phyloP scores from a whole-genome alignment of 2,329 filamentous ascomycete genomes.

The Sclerotinia sclerotiorum region DNA sequence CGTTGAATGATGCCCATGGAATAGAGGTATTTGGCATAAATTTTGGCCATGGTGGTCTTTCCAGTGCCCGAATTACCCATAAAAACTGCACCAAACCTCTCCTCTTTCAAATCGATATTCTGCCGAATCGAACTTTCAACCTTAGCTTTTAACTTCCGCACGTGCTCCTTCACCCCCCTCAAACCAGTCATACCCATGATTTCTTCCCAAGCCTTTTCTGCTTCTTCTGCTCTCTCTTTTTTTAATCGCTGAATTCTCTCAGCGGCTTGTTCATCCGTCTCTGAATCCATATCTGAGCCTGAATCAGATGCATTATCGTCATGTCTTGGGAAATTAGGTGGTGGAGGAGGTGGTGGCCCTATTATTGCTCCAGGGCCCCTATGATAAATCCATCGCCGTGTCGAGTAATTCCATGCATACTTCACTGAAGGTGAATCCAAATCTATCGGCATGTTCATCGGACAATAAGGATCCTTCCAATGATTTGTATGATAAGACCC shows the following conservation, averaged over 20 bases:
- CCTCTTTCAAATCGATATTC: conserved; percentile 45
- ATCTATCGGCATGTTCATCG: neutral
- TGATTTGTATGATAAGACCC: neutral
- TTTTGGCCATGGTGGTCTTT: conserved; percentile 67
- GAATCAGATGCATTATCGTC: conserved; percentile 7
- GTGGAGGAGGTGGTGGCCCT: neutral
- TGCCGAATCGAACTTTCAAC: conserved; percentile 51
- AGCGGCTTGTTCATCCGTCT: neutral
- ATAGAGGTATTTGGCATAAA: conserved; percentile 65
- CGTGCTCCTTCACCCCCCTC: conserved; percentile 52
- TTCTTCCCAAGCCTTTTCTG: conserved; percentile 47
- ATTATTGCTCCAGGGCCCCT: neutral
- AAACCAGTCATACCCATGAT: conserved; percentile 56
- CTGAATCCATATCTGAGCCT: neutral
- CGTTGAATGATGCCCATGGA: conserved; percentile 61
- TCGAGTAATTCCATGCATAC: conserved; percentile 11
- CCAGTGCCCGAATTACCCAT: conserved; percentile 60
- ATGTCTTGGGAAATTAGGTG: no score
- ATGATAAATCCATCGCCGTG: neutral
- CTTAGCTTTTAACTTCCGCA: conserved; percentile 51
- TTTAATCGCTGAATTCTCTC: neutral
- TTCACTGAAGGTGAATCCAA: conserved; percentile 1
- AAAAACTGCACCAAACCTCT: conserved; percentile 51
- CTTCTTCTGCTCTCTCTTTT: conserved; percentile 40
- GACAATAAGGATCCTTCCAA: neutral